A percentile compares a stretch with the other conserved stretches of the same genome.
phyloP scores from a whole-genome alignment of 2,329 filamentous ascomycete species.

The Xylaria sp. region DNA sequence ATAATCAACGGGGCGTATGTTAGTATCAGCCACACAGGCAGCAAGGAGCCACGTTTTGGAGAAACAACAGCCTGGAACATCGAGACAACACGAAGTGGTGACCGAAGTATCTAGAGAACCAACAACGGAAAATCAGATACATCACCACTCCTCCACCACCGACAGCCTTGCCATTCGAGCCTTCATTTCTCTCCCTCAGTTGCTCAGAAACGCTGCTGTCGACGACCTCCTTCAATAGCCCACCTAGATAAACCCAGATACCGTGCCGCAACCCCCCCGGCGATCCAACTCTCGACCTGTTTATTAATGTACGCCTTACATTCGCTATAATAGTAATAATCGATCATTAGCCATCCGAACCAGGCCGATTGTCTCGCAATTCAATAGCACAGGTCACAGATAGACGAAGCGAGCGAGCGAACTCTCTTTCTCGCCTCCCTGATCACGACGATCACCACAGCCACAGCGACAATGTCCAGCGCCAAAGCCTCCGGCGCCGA shows the following conservation, averaged over 20 bases:
- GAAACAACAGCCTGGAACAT: constrained; percentile 23
- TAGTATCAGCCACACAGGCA: constrained; percentile 21
- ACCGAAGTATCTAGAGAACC: neutral
- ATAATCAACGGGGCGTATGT: no score
- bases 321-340: constrained; percentile 7
- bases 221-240: neutral
- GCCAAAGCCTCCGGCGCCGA: constrained; percentile 67
- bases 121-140: neutral
- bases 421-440: neutral
- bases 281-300: neutral
- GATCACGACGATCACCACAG: neutral
- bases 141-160: constrained; percentile 7
- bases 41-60: constrained; percentile 32
- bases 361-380: neutral
- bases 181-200: constrained; percentile 3
- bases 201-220: neutral
- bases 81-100: constrained; percentile 2
- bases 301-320: constrained; percentile 9
- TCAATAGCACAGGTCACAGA: neutral
- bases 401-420: constrained; percentile 1
- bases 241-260: neutral
- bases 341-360: neutral
- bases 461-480: constrained; percentile 55
- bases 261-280: neutral
- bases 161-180: constrained; percentile 5